Base-by-base conservation (phyloP, 2,329 filamentous ascomycete genomes). In the Diaporthe citriasiana region DNA sequence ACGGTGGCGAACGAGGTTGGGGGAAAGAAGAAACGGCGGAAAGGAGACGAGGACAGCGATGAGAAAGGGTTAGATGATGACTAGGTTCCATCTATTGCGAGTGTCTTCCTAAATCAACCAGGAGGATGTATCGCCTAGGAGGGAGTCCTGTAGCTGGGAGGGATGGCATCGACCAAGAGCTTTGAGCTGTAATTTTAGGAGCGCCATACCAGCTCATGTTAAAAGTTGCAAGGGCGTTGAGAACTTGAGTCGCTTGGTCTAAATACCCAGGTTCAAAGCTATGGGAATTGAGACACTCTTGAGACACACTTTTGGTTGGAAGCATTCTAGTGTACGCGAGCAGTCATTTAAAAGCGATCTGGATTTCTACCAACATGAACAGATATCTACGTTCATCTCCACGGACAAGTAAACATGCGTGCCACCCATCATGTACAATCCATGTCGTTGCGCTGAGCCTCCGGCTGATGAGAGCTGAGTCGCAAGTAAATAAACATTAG, bases 261-360 rank as follows among this genome's bases (percentile, higher is more conserved):
- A 27, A 51, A 71, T 71, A 71, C 69, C 56, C 69, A 33, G 35
- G 35, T 56, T 60, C n/a, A 5, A 63, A 53, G 47, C 57, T n/a
- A 53, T 8, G 40, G 13, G n/a, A 53, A 25, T 25, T 19, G 51
- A 53, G 69, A 12, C 35, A 63, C 7, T 19, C 33, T 25, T 12
- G n/a, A 47, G 25, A 25, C 40, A 30, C 38, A 35, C 7, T 27
- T 22, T 25, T 6, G 1, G 3, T 25, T 8, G 3, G 7, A 7
- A 27, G 13, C 8, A 5, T 38, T 27, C 30, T 22, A 22, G 25
- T 27, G 22, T 25, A 38, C n/a, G 30, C 63, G 22, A 4, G 0
- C 45, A n/a, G 45, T 17, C 30, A 9, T 35, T n/a, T 3, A 19
- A 7, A 3, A 27, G n/a, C 33, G 19, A 33, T 33, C 17, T 9